Base-by-base conservation (phyloP, 495 filamentous ascomycete genomes). In the Tuber magnatum region DNA sequence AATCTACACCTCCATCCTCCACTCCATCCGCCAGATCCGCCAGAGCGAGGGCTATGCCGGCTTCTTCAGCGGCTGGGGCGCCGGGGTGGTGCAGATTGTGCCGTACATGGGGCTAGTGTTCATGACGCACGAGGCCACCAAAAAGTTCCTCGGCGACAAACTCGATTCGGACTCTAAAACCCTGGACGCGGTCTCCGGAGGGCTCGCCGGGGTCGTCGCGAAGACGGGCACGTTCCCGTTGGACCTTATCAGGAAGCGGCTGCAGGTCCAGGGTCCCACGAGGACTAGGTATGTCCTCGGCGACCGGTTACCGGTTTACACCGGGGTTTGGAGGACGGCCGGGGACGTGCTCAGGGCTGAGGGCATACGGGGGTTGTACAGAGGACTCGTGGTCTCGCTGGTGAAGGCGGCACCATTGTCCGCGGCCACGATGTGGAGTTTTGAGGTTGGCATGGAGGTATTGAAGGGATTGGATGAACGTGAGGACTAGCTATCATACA, bases 341-440 rank as follows among this genome's bases (percentile, higher is more conserved):
- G 81, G 81, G 69, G 82, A 85, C 78, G 97, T 97, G 73, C 77
- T 95, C 70, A 83, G 80, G 77, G 86, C 82, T 22, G 95, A 99
- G 82, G 94, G 95, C 3, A 80, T 87, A 24, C 87, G 92, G 73
- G 96, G 95, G 0, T 80, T 99, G 75, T 99, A 98, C 83, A 86
- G 93, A 69, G 95, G 95, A 3, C 83, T 99, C 76, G 91, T 90
- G 6, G 93, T 98, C 4, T 93, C 93, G 80, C 83, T 99, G 84
- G 77, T 97, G 75, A 99, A 99, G 86, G 93, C 95, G 24, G 96
- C 94, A 42, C 95, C 95, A 69, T 90, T 96, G 35, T 97, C 93
- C 84, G 96, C 95, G 2, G 89, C 97, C 32, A 99, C 95, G 0
- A 95, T 99, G 92, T 99, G 96, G 95, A 97, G 94, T 1, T 98